Evolutionary conservation across 2,329 filamentous ascomycete species (phyloP).

Genomic region (Fusarium sp.): DNA sequence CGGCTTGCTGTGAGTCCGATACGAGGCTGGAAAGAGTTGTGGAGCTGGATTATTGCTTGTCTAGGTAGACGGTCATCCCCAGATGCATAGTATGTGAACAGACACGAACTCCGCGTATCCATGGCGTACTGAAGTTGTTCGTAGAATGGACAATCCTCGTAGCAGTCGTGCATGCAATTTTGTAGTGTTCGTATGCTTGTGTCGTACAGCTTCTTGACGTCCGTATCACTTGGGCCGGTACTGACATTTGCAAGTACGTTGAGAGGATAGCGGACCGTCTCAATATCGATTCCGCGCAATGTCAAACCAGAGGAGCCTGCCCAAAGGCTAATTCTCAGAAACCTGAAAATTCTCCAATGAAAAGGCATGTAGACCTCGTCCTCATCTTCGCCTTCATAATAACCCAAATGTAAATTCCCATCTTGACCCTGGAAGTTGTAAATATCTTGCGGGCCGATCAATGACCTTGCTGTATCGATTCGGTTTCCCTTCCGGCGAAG

Average conservation of each 20-base stretch:
- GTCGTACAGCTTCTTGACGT: neutral
- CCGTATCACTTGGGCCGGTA: neutral
- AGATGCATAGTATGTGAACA: neutral
- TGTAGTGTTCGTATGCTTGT: neutral
- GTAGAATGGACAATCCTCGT: constrained; percentile 7
- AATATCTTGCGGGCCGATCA: neutral
- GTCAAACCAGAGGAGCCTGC: neutral
- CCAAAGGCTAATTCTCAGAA: neutral
- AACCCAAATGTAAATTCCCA: accelerated
- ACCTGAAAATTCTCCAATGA: neutral
- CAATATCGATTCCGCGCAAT: neutral
- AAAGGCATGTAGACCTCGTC: neutral
- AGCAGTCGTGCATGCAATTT: constrained; percentile 8
- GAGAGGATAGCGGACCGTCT: neutral
- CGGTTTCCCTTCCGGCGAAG: neutral
- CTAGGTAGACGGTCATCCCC: neutral
- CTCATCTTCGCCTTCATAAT: neutral
- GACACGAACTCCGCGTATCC: neutral
- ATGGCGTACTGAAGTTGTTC: constrained; percentile 3
- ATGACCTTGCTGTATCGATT: neutral
- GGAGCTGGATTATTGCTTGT: neutral
- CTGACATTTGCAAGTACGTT: neutral
- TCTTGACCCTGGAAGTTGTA: neutral
- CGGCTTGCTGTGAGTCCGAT: neutral
- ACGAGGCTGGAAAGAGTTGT: neutral